Evolutionary conservation across 2,329 filamentous ascomycete species (phyloP).

Genomic region (Aspergillus proliferans): DNA sequence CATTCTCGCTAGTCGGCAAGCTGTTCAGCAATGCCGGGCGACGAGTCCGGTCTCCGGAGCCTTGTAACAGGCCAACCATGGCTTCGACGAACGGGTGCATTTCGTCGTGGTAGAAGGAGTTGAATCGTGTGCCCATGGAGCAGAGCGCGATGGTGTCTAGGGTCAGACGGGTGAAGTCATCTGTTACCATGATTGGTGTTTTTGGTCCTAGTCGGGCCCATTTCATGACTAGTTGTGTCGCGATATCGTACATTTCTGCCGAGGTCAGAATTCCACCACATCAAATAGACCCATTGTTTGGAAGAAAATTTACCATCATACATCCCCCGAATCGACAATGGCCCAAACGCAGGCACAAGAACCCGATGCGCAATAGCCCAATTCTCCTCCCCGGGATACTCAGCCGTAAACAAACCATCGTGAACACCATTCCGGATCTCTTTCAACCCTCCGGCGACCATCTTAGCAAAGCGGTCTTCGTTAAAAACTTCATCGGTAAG

Average conservation of each 20-base stretch:
- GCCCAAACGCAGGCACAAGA: slow-evolving; percentile 44
- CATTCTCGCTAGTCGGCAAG: slow-evolving; percentile 35
- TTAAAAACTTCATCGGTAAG: slow-evolving; percentile 59
- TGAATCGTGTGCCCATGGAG: slow-evolving; percentile 67
- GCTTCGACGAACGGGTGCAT: slow-evolving; percentile 64
- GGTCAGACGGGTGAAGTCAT: slow-evolving; percentile 67
- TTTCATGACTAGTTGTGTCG: slow-evolving; percentile 35
- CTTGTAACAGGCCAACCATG: slow-evolving; percentile 59
- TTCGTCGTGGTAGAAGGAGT: slow-evolving; percentile 63
- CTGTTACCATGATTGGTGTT: slow-evolving; percentile 53
- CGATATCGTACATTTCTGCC: slow-evolving; percentile 36
- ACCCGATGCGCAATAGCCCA: slow-evolving; percentile 59
- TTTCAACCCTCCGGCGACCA: slow-evolving; percentile 44
- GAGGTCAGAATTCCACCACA: background rate
- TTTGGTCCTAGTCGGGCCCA: slow-evolving; percentile 48
- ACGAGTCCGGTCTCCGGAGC: slow-evolving; percentile 47
- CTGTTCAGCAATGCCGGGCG: slow-evolving; percentile 44
- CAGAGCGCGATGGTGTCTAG: slow-evolving; percentile 67
- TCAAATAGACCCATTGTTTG: background rate
- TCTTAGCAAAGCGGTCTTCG: slow-evolving; percentile 61
- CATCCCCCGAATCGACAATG: slow-evolving; percentile 40
- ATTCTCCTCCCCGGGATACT: slow-evolving; percentile 42
- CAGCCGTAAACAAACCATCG: slow-evolving; percentile 62
- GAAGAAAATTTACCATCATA: slow-evolving; percentile 26
- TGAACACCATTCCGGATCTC: slow-evolving; percentile 56